Evolutionary conservation across 305 asterid species (phyloP).

Genomic region (Solanum hybrid): DNA sequence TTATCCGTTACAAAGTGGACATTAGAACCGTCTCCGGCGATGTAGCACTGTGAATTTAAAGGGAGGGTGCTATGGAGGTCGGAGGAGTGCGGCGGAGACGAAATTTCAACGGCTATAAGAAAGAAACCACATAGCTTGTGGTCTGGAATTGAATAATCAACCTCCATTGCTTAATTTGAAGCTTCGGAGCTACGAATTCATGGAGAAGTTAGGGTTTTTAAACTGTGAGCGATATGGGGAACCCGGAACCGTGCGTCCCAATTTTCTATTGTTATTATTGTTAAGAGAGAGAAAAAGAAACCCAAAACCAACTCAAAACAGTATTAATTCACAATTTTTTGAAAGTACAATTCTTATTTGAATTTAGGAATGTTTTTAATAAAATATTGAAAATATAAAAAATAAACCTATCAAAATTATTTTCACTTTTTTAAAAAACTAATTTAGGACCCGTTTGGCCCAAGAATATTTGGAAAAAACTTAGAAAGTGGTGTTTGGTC

Average conservation of each 20-base stretch:
- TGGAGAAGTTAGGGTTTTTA: background rate
- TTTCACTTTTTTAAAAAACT: too few species aligned
- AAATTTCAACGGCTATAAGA: constrained; percentile 29
- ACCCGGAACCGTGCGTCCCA: background rate
- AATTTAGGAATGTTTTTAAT: background rate
- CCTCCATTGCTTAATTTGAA: background rate
- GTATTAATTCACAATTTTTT: background rate
- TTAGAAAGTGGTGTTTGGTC: too few species aligned
- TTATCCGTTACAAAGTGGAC: constrained; percentile 28
- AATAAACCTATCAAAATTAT: too few species aligned
- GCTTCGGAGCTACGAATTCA: background rate
- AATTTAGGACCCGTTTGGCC: too few species aligned
- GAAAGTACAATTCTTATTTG: background rate
- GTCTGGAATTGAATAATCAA: constrained; percentile 11
- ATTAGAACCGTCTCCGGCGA: constrained; percentile 28
- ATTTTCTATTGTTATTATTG: too few species aligned
- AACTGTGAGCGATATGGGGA: background rate
- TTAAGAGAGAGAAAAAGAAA: background rate
- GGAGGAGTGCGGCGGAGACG: constrained; percentile 8
- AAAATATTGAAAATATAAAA: background rate
- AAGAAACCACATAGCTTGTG: constrained; percentile 77
- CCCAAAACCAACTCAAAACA: background rate
- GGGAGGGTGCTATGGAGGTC: constrained; percentile 13
- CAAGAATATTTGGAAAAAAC: too few species aligned
- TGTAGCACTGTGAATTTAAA: constrained; percentile 34